A percentile compares a stretch with the other conserved stretches of the same genome.
These are phyloP conservation scores for Cordyceps militaris DNA, from an alignment of 2,329 filamentous ascomycete genomes.

Conservation along the genomic window DNA sequence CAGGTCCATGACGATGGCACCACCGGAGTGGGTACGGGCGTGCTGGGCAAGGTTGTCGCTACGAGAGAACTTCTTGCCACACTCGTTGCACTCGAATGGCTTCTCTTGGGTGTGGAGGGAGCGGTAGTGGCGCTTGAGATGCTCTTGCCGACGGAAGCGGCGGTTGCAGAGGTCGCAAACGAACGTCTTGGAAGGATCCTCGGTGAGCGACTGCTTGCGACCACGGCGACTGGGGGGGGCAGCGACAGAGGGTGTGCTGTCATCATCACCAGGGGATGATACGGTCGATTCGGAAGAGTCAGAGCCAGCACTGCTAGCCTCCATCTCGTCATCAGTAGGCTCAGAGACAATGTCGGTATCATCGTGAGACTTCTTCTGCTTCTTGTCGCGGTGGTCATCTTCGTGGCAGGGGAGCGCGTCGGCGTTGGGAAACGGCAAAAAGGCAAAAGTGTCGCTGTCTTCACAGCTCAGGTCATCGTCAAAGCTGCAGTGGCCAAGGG, in stretches of 20 bases:
- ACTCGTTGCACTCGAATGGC: slow-evolving; percentile 95
- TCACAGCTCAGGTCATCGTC: slow-evolving; percentile 70
- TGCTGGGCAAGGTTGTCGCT: slow-evolving; percentile 97
- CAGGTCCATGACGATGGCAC: slow-evolving; percentile 85
- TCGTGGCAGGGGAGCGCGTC: slow-evolving; percentile 33
- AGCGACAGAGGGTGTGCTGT: slow-evolving; percentile 34
- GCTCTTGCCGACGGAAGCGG: slow-evolving; percentile 95
- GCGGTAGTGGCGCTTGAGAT: slow-evolving; percentile 96
- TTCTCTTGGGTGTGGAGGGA: slow-evolving; percentile 98
- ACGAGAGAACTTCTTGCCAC: slow-evolving; percentile 97
- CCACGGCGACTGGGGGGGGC: slow-evolving; percentile 77
- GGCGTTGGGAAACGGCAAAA: slow-evolving; percentile 57
- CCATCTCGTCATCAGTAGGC: slow-evolving; percentile 29
- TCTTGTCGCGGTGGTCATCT: slow-evolving; percentile 50
- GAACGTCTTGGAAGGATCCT: slow-evolving; percentile 97
- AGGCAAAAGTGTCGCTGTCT: slow-evolving; percentile 57
- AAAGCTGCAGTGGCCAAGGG: slow-evolving; percentile 70
- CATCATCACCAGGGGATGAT: slow-evolving; percentile 36
- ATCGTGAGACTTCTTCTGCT: slow-evolving; percentile 42
- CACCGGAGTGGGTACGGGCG: slow-evolving; percentile 83
- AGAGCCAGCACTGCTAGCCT: slow-evolving; percentile 28
- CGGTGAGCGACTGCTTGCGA: slow-evolving; percentile 95
- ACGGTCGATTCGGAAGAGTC: slow-evolving; percentile 32
- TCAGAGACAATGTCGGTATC: slow-evolving; percentile 33
- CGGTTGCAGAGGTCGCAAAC: slow-evolving; percentile 94